These are phyloP conservation scores for Nicotiana attenuata DNA, from an alignment of 257 asterid species.

Conservation along the genomic window DNA sequence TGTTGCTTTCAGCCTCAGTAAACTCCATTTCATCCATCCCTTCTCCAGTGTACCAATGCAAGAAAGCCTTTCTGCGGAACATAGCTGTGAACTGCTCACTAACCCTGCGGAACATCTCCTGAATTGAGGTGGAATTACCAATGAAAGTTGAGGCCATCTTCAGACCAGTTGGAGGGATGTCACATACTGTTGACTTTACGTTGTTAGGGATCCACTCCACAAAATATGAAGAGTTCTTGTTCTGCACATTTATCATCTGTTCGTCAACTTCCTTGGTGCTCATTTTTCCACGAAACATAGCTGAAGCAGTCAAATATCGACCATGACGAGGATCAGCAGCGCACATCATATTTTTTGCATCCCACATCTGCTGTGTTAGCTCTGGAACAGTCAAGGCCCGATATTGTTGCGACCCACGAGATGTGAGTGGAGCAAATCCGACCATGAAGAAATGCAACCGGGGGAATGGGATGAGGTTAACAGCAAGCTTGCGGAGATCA, in stretches of 20 bases:
- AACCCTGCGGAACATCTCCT: conserved; percentile 14
- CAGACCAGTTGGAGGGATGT: conserved; percentile 13
- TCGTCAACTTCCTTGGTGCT: conserved; percentile 13
- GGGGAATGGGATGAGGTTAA: conserved; percentile 12
- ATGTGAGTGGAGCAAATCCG: conserved; percentile 12
- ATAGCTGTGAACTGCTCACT: conserved; percentile 13
- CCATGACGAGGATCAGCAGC: conserved; percentile 17
- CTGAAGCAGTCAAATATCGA: conserved; percentile 15
- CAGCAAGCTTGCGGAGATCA: conserved; percentile 15
- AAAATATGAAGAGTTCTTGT: conserved; percentile 9
- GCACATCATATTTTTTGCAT: conserved; percentile 12
- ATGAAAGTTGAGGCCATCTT: conserved; percentile 14
- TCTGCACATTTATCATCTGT: conserved; percentile 10
- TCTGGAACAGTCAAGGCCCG: conserved; percentile 13
- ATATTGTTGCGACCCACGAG: conserved; percentile 14
- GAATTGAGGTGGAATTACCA: conserved; percentile 9
- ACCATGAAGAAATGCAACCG: conserved; percentile 12
- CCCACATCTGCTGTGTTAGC: conserved; percentile 14
- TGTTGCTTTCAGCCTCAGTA: conserved; percentile 13
- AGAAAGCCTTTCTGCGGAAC: conserved; percentile 14
- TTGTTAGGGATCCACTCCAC: conserved; percentile 12
- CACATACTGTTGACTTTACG: conserved; percentile 8
- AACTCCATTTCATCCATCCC: conserved; percentile 15
- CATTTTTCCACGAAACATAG: conserved; percentile 12
- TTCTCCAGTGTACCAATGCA: conserved; percentile 14